Evolutionary conservation across 352 stramenopile species (phyloP).

Genomic region (Phytopythium helicoides): DNA sequence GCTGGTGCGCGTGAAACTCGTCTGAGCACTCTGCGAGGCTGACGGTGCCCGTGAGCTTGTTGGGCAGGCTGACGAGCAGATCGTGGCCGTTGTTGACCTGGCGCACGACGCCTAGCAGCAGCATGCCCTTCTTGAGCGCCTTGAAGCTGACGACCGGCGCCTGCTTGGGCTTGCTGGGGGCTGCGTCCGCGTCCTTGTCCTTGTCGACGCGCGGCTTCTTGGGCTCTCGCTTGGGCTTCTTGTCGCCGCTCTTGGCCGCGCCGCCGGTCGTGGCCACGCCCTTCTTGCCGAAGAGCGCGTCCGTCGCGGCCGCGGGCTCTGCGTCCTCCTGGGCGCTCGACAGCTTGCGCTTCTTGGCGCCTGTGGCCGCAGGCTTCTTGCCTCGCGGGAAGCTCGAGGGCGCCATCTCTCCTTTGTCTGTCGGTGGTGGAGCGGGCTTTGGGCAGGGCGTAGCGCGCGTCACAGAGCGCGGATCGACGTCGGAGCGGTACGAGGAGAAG

Average conservation of each 20-base stretch:
- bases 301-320: slow-evolving; percentile 13
- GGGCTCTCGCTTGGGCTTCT: slow-evolving; percentile 26
- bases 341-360: slow-evolving; percentile 47
- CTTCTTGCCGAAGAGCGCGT: slow-evolving; percentile 80
- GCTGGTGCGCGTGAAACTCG: slow-evolving; percentile 53
- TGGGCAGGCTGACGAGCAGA: slow-evolving; percentile 89
- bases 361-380: slow-evolving; percentile 38
- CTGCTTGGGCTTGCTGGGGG: slow-evolving; percentile 15
- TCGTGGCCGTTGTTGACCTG: slow-evolving; percentile 84
- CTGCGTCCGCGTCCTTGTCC: slow-evolving; percentile 11
- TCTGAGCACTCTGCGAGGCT: slow-evolving; percentile 72
- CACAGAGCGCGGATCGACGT: too few relatives aligned
- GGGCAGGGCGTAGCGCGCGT: too few relatives aligned
- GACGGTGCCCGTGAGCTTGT: slow-evolving; percentile 94
- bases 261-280: slow-evolving; percentile 32
- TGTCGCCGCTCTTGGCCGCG: slow-evolving; percentile 23
- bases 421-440: too few relatives aligned
- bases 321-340: slow-evolving; percentile 20
- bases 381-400: slow-evolving; percentile 68
- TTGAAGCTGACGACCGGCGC: slow-evolving; percentile 67
- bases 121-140: slow-evolving; percentile 55
- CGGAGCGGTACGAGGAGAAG: too few relatives aligned
- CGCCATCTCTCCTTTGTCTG: too few relatives aligned
- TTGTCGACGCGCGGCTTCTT: slow-evolving; percentile 15
- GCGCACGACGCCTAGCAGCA: slow-evolving; percentile 87